Evolutionary conservation across 2,329 filamentous ascomycete genomes (phyloP), one percentile per base, ranked within the genome.

Genomic region (Aspergillus alliaceus): DNA sequence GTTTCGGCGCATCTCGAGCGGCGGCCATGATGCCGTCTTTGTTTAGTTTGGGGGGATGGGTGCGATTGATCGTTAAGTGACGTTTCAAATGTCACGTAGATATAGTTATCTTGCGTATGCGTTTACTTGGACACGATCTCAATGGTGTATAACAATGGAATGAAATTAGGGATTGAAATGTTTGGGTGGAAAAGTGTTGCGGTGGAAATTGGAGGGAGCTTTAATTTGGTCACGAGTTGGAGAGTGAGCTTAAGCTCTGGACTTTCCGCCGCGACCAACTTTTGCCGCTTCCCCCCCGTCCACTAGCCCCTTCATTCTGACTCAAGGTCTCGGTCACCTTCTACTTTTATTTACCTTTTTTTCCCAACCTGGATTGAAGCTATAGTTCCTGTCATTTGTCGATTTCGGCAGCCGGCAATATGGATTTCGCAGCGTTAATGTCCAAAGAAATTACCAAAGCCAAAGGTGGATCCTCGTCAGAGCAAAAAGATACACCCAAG

Each of bases 401-500:
- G 6, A 8, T 20, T 31, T 11, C 31, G 29, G 12, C 39, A 18
- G 40, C 14, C 40, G 32, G 57, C 71, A 81, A 60, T 64, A 99
- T 99, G 95, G 93, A 99, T 76, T 99, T 99, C 80, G 92, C 92
- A 59, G 86, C 91, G 34, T 80, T 99, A 48, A 96, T 99, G 91
- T 87, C 90, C 69, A 90, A 91, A 71, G 92, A 96, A 76, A 95
- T 99, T 69, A 86, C 90, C 68, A 96, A 95, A 75, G 82, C 88
- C 65, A 91, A 91, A 74, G 77, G 83, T 40, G 65, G 77, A 52
- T 39, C 53, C 64, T 59, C 58, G 32, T 59, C 57, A 34, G 61
- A 67, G 22, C 46, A 59, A 9, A 66, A 64, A 47, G 54, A 51
- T 2, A 35, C 62, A 11, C 56, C 69, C 27, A 39, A 70, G n/a